Evolutionary conservation across 108 stramenopile species (phyloP).

Genomic region (Cyclotella kingstonii): DNA sequence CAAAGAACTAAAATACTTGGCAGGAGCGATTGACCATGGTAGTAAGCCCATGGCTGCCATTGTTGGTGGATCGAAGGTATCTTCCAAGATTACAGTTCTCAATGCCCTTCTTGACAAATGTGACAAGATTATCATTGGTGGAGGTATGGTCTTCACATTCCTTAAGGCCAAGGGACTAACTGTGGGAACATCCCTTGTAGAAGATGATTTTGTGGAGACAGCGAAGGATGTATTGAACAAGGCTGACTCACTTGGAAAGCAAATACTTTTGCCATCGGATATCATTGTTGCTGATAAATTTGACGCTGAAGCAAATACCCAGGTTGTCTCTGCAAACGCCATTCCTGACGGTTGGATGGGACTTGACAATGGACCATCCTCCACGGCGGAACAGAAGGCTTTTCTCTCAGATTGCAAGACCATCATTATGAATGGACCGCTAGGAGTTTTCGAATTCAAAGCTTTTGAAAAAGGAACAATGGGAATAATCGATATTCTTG

Average conservation of each 20-base stretch:
- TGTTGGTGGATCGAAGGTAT: conserved; percentile 99
- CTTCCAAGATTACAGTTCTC: conserved; percentile 99
- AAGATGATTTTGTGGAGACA: conserved; percentile 95
- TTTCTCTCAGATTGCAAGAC: conserved; percentile 90
- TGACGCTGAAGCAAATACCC: conserved; percentile 80
- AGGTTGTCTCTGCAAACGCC: conserved; percentile 74
- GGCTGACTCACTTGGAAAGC: conserved; percentile 87
- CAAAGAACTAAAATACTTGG: conserved; percentile 99
- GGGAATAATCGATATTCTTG: conserved; percentile 92
- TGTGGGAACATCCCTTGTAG: conserved; percentile 93
- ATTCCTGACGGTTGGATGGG: conserved; percentile 99
- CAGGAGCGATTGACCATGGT: conserved; percentile 91
- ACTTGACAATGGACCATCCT: conserved; percentile 95
- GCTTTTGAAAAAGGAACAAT: conserved; percentile 93
- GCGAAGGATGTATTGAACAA: conserved; percentile 94
- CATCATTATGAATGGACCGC: conserved; percentile 99
- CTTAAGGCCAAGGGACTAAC: conserved; percentile 93
- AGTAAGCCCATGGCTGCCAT: conserved; percentile 98
- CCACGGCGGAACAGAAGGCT: conserved; percentile 82
- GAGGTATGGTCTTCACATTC: conserved; percentile 97
- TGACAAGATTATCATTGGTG: conserved; percentile 97
- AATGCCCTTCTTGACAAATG: conserved; percentile 98
- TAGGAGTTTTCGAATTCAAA: conserved; percentile 99
- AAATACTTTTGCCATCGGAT: conserved; percentile 93
- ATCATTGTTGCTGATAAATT: conserved; percentile 93